Percentiles rank a stretch among this genome's conserved stretches.
Evolutionary conservation across 2,329 filamentous ascomycete genomes (phyloP).

Genomic region (Fusarium sulawesiense): DNA sequence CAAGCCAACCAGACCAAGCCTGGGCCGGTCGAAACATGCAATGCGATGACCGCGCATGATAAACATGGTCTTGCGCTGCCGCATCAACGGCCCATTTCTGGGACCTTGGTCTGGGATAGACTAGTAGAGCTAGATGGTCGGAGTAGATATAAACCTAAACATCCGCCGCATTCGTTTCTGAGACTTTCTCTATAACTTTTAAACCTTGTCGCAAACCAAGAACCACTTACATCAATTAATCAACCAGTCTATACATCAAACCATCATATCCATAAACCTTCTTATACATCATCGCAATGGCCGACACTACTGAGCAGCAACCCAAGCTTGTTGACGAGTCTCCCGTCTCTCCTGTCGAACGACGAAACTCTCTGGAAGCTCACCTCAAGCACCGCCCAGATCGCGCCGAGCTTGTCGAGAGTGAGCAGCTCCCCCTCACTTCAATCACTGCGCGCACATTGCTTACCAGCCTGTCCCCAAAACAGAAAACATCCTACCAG

Average conservation of each 20-base stretch:
- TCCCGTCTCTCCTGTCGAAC: conserved; percentile 63
- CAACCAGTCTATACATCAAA: neutral
- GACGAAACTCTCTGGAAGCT: conserved; percentile 78
- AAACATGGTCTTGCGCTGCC: conserved; percentile 45
- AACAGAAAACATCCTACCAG: conserved; percentile 86
- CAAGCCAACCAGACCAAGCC: conserved; percentile 26
- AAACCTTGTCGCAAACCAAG: conserved; percentile 9
- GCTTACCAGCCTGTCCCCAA: conserved; percentile 36
- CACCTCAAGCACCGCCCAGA: conserved; percentile 79
- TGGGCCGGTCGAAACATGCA: conserved; percentile 26
- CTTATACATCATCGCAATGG: conserved; percentile 39
- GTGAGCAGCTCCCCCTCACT: conserved; percentile 60
- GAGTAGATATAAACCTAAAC: conserved; percentile 40
- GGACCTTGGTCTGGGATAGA: conserved; percentile 33
- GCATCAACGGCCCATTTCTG: conserved; percentile 45
- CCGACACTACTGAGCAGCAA: conserved; percentile 43
- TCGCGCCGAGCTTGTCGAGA: conserved; percentile 81
- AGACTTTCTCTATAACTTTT: conserved; percentile 17
- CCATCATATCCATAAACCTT: neutral
- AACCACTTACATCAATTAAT: conserved; percentile 16
- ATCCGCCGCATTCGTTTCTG: conserved; percentile 30
- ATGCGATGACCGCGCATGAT: conserved; percentile 32
- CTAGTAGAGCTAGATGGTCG: neutral
- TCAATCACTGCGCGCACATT: conserved; percentile 44
- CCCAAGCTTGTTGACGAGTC: conserved; percentile 59